phyloP scores from a whole-genome alignment of 768 basidiomycete species.

The Rubroboletus satanas region DNA sequence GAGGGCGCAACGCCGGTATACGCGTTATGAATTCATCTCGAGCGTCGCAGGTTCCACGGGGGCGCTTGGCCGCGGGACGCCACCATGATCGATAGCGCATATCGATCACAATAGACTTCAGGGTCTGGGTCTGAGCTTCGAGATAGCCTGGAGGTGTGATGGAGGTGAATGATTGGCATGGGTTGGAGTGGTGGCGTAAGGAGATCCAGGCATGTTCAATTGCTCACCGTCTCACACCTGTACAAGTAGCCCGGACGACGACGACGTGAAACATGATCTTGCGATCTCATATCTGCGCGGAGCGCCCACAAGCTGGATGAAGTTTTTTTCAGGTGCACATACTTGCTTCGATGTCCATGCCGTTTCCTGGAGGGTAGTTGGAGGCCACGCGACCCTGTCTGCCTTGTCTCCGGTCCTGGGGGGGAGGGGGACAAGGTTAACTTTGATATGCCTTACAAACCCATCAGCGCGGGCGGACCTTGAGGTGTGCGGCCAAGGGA shows the following conservation, averaged over 20 bases:
- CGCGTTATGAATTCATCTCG: conserved; percentile 8
- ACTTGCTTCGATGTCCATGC: background rate
- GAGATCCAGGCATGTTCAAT: background rate
- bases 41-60: background rate
- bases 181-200: background rate
- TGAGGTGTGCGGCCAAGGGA: background rate
- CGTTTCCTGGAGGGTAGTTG: background rate
- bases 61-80: conserved; percentile 15
- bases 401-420: background rate
- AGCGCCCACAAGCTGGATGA: background rate
- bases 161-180: background rate
- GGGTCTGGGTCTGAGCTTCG: conserved; percentile 3
- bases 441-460: background rate
- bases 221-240: background rate
- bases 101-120: conserved; percentile 14
- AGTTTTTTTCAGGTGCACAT: background rate
- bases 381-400: background rate
- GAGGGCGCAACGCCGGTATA: background rate
- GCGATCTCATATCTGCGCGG: background rate
- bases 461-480: conserved; percentile 14
- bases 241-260: background rate
- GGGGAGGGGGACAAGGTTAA: conserved; percentile 7
- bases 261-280: background rate
- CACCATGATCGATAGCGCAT: conserved; percentile 4
- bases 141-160: background rate